Base-by-base conservation (phyloP, 2,329 filamentous ascomycete species). In the Botryotinia narcissicola region DNA sequence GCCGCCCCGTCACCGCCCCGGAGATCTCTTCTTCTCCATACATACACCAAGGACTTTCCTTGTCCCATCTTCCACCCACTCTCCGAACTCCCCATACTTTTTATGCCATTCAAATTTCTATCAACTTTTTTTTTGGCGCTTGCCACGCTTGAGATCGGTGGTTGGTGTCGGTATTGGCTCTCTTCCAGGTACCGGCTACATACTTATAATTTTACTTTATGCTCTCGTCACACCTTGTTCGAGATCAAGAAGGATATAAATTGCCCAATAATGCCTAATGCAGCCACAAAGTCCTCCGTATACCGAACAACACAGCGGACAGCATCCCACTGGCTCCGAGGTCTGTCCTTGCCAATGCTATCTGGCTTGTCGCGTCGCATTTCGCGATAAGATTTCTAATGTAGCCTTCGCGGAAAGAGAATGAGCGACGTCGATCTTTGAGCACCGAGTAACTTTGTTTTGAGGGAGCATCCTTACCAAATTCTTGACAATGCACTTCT, bases 251-350 rank as follows among this genome's bases (percentile, higher is more conserved):
- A n/a, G 70, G 60, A 37, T 29, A 40, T 42, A 62, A 51, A 67
- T 71, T 71, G 70, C 70, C 70, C 70, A 71, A 64, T 71, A 46
- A 71, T 71, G 70, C 70, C 70, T 71, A 44, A 71, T 71, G 57
- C 70, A 71, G 70, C 60, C 70, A 71, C 70, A 60, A 29, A 54
- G 44, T 51, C 37, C n/a, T 18, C 51, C 51, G 51, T 51, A 32
- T 71, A 35, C 59, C 60, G 25, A 40, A 29, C 25, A 70, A 46
- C 70, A 64, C 59, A 64, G 59, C 60, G 32, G 25, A 48, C 69
- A 48, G 22, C 57, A 71, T 71, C 22, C 57, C 57, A 60, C 57
- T 60, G 59, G 69, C 54, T 71, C 40, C 69, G 69, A 71, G 69
- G 69, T 71, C 57, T n/a, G 69, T 37, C 69, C 69, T 61, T 71